Conservation (phyloP, 352 stramenopile genomes). For the Lagenidium giganteum region DNA sequence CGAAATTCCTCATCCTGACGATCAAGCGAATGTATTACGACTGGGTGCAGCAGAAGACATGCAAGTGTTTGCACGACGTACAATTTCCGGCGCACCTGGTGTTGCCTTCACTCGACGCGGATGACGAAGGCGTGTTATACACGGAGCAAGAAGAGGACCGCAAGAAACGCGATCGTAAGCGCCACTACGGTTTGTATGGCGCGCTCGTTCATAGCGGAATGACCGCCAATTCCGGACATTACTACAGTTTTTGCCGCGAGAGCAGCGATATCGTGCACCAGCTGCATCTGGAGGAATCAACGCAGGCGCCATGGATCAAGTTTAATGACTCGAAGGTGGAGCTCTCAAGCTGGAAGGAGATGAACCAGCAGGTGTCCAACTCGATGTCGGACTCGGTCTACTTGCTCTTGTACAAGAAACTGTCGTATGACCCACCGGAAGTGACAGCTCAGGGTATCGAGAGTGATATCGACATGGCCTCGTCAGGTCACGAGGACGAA, state of each 20-base stretch:
- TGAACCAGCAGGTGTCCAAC: constrained; percentile 64
- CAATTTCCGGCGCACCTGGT: constrained; percentile 65
- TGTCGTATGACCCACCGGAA: constrained; percentile 45
- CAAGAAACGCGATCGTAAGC: constrained; percentile 27
- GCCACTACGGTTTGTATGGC: constrained; percentile 84
- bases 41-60: constrained; percentile 83
- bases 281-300: constrained; percentile 75
- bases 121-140: constrained; percentile 49
- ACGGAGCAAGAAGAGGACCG: constrained; percentile 3
- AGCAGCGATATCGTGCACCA: constrained; percentile 64
- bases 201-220: constrained; percentile 87
- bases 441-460: constrained; percentile 5
- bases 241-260: constrained; percentile 87
- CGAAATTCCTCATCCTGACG: constrained; percentile 81
- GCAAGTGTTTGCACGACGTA: constrained; percentile 84
- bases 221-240: constrained; percentile 88
- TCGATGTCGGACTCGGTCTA: constrained; percentile 88
- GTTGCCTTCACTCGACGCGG: constrained; percentile 46
- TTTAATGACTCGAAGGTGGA: constrained; percentile 88
- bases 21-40: constrained; percentile 90
- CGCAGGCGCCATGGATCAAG: constrained; percentile 85
- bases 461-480: constrained; percentile 18
- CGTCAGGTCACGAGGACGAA: constrained; percentile 40
- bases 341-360: constrained; percentile 75
- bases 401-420: constrained; percentile 85